Conservation (phyloP, 2,329 filamentous ascomycete species). For the Sphaerostilbella broomeana region DNA sequence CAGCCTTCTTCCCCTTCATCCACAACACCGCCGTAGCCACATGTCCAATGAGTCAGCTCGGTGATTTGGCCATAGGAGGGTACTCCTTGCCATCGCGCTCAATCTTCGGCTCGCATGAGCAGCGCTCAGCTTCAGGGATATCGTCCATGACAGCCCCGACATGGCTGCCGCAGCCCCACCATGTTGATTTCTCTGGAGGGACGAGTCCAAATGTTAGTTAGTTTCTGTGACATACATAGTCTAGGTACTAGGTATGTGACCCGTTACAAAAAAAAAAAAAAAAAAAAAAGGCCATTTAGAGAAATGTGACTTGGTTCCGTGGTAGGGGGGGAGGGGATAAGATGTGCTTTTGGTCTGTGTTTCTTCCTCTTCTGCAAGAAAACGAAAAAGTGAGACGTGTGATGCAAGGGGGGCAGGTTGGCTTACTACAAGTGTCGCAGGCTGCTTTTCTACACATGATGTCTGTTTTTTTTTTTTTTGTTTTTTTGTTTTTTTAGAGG, state of each 20-base stretch:
- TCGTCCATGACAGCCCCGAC: slow-evolving; percentile 55
- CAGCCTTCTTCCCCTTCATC: slow-evolving; percentile 23
- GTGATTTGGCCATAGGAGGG: slow-evolving; percentile 52
- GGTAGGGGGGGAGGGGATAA: background rate
- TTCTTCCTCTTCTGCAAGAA: too few relatives aligned
- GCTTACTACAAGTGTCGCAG: slow-evolving; percentile 58
- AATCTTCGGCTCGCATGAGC: slow-evolving; percentile 58
- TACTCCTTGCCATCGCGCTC: slow-evolving; percentile 55
- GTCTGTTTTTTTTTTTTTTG: background rate
- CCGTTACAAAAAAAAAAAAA: too few relatives aligned
- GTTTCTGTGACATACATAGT: background rate
- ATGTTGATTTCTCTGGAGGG: slow-evolving; percentile 50
- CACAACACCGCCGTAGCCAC: slow-evolving; percentile 25
- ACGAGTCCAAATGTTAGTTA: background rate
- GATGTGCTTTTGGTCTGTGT: background rate
- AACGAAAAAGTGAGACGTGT: background rate
- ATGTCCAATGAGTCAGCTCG: slow-evolving; percentile 31
- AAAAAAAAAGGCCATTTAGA: too few relatives aligned
- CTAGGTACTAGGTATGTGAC: too few relatives aligned
- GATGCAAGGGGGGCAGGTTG: slow-evolving; percentile 14
- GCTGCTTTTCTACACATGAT: slow-evolving; percentile 59
- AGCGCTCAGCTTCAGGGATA: slow-evolving; percentile 53
- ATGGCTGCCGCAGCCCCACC: slow-evolving; percentile 61
- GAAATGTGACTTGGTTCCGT: background rate
- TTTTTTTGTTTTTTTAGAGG: background rate